Evolutionary conservation across 208 protist species (phyloP).

Genomic region (Angomonas deanei): DNA sequence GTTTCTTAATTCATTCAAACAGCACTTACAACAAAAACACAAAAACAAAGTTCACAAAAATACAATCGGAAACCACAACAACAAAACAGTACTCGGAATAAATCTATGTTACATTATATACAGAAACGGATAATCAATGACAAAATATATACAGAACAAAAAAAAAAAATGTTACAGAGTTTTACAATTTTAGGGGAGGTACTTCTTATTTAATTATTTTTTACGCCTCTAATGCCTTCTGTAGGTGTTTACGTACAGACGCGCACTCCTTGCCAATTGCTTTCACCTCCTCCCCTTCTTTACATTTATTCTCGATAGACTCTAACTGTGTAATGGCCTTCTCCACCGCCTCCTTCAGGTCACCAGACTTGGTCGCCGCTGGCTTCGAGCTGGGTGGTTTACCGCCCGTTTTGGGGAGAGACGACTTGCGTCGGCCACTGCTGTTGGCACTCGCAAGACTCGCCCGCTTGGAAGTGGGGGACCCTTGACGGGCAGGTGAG

Average conservation of each 20-base stretch:
- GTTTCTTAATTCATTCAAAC: no score
- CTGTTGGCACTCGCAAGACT: constrained; percentile 3
- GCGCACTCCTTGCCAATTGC: constrained; percentile 10
- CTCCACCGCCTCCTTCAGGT: constrained; percentile 38
- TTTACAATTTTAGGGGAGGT: neutral
- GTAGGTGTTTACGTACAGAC: constrained; percentile 16
- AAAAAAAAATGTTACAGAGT: neutral
- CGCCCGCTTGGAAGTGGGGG: neutral
- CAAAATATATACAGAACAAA: no score
- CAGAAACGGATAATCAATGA: no score
- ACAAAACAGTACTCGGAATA: no score
- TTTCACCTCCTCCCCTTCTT: constrained; percentile 10
- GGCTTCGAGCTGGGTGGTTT: constrained; percentile 1
- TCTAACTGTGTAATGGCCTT: constrained; percentile 47
- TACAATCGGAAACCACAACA: no score
- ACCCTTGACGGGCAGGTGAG: neutral
- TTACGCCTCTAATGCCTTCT: constrained; percentile 11
- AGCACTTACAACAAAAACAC: no score
- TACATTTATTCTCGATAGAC: constrained; percentile 31
- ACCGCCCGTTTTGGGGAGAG: neutral
- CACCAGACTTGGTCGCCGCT: neutral
- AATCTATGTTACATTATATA: no score
- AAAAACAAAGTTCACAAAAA: no score
- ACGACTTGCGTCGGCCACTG: neutral
- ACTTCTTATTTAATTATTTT: neutral